These are phyloP conservation scores for Alternaria sp. DNA, from an alignment of 2,329 filamentous ascomycete genomes.

Conservation along the genomic window DNA sequence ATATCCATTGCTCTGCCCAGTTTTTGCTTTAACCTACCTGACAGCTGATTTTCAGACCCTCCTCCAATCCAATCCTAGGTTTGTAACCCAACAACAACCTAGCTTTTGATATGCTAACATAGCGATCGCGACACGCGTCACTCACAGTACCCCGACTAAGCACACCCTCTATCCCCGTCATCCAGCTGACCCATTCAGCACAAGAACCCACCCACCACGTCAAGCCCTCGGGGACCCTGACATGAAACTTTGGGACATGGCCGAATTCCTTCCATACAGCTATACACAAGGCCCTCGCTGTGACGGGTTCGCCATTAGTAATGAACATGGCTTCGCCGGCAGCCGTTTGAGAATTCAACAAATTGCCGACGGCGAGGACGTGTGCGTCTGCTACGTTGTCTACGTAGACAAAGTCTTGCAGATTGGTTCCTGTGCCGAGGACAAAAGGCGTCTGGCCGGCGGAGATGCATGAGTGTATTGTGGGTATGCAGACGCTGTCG, in stretches of 20 bases:
- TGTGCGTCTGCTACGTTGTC: constrained; percentile 79
- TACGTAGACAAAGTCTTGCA: constrained; percentile 76
- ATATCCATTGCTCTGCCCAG: background rate
- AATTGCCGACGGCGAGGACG: constrained; percentile 77
- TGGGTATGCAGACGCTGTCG: constrained; percentile 77
- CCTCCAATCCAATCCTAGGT: constrained; percentile 60
- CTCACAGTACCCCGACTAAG: constrained; percentile 64
- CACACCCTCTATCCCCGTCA: constrained; percentile 56
- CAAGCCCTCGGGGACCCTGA: constrained; percentile 59
- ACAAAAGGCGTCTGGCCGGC: constrained; percentile 77
- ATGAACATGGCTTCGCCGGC: constrained; percentile 86
- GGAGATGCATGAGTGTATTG: constrained; percentile 75
- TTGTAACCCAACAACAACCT: constrained; percentile 62
- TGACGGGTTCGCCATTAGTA: constrained; percentile 86
- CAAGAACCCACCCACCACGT: constrained; percentile 59
- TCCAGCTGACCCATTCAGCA: constrained; percentile 60
- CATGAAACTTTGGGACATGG: constrained; percentile 59
- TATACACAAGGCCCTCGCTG: constrained; percentile 89
- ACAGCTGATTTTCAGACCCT: constrained; percentile 55
- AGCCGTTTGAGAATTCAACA: constrained; percentile 68
- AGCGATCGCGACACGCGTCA: constrained; percentile 63
- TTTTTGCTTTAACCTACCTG: constrained; percentile 30
- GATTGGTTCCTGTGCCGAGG: constrained; percentile 75
- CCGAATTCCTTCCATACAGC: constrained; percentile 74
- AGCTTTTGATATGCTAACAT: constrained; percentile 63